These are phyloP conservation scores for Aspergillus novofumigatus DNA, from an alignment of 2,329 filamentous ascomycete genomes.

Conservation along the genomic window DNA sequence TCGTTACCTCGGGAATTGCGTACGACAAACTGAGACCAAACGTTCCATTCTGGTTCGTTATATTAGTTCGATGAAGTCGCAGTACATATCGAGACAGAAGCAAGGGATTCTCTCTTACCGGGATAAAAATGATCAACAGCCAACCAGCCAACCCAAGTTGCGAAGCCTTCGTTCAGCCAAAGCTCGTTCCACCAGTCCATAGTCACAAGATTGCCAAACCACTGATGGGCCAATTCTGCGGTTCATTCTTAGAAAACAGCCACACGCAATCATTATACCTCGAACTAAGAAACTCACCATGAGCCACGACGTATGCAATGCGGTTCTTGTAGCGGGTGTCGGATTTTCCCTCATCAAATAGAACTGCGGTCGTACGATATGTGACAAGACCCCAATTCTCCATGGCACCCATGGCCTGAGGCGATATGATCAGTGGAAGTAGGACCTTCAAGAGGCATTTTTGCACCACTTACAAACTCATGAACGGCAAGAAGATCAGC, in stretches of 20 bases:
- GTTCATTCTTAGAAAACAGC: constrained; percentile 2
- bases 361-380: constrained; percentile 87
- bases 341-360: constrained; percentile 92
- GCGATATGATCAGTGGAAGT: neutral
- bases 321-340: constrained; percentile 88
- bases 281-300: constrained; percentile 44
- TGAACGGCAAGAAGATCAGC: constrained; percentile 86
- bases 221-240: constrained; percentile 83
- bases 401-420: constrained; percentile 65
- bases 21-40: constrained; percentile 94
- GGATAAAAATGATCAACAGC: constrained; percentile 88
- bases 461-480: constrained; percentile 67
- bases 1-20: constrained; percentile 54
- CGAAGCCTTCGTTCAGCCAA: constrained; percentile 95
- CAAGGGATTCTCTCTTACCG: constrained; percentile 35
- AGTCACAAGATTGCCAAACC: constrained; percentile 92
- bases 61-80: constrained; percentile 12
- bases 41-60: constrained; percentile 70
- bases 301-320: constrained; percentile 95
- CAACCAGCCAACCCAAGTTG: constrained; percentile 96
- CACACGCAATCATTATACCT: neutral
- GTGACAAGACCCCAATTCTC: constrained; percentile 97
- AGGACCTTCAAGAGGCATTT: neutral
- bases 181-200: constrained; percentile 97
- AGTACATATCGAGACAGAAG: neutral